Percentiles rank a stretch among this genome's conserved stretches.
These are phyloP conservation scores for Cordyceps pruinosa DNA, from an alignment of 2,329 filamentous ascomycete species.

Conservation along the genomic window DNA sequence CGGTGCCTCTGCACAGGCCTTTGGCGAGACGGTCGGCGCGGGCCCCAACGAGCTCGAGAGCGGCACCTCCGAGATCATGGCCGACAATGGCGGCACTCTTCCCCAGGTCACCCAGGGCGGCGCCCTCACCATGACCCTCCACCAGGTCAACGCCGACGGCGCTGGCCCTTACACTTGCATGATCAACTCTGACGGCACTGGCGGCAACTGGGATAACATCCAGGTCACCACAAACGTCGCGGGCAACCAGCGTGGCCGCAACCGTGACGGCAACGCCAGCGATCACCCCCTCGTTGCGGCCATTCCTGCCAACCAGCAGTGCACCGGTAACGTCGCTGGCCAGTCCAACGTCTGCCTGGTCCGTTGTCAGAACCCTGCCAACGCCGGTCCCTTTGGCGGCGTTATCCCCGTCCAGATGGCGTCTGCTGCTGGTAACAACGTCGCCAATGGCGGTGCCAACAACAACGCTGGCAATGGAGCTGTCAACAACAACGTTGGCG, in stretches of 20 bases:
- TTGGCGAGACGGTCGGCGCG: constrained; percentile 51
- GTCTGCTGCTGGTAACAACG: constrained; percentile 12
- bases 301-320: constrained; percentile 48
- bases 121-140: constrained; percentile 53
- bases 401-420: constrained; percentile 49
- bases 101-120: constrained; percentile 55
- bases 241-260: constrained; percentile 29
- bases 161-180: constrained; percentile 60
- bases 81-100: constrained; percentile 47
- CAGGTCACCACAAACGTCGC: constrained; percentile 38
- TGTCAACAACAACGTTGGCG: background rate
- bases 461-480: constrained; percentile 14
- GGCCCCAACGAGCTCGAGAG: constrained; percentile 51
- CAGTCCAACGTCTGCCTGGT: constrained; percentile 56
- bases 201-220: constrained; percentile 44
- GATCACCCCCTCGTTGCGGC: constrained; percentile 49
- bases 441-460: background rate
- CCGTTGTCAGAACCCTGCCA: constrained; percentile 53
- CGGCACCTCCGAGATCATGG: constrained; percentile 51
- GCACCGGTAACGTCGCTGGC: constrained; percentile 54
- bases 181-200: constrained; percentile 56
- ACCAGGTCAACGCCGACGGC: constrained; percentile 62
- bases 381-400: constrained; percentile 56
- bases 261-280: constrained; percentile 32
- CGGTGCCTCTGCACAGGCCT: constrained; percentile 42